phyloP scores from a whole-genome alignment of 1,284 basidiomycete species.

The Phlebopus sp. region DNA sequence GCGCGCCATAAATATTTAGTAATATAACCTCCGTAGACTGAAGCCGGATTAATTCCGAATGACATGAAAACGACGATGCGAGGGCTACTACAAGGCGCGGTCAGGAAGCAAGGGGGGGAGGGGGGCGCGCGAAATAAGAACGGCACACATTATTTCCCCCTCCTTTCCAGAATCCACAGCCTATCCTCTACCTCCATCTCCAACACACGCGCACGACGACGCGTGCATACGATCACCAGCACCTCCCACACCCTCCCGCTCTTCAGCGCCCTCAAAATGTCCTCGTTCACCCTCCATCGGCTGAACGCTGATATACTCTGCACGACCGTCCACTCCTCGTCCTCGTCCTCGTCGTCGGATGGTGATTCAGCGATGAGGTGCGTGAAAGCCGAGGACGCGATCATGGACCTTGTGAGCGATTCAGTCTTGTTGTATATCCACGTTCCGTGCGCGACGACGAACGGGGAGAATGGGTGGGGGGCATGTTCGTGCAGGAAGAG shows the following conservation, averaged over 20 bases:
- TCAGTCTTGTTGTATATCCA: constrained; percentile 86
- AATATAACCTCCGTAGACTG: too few species aligned
- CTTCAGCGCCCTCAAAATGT: constrained; percentile 15
- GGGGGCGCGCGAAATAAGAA: too few species aligned
- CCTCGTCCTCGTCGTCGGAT: constrained; percentile 24
- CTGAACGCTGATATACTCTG: constrained; percentile 48
- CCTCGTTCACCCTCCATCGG: constrained; percentile 40
- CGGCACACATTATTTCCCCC: too few species aligned
- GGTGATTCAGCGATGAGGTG: constrained; percentile 51
- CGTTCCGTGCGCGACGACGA: constrained; percentile 9
- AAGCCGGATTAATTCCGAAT: too few species aligned
- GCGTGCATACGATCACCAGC: constrained; percentile 17
- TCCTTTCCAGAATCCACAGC: constrained; percentile 52
- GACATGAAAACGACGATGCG: too few species aligned
- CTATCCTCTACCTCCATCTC: constrained; percentile 43
- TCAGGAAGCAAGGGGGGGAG: too few species aligned
- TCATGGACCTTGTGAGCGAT: constrained; percentile 45
- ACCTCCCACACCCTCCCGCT: constrained; percentile 27
- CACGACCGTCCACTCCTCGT: constrained; percentile 40
- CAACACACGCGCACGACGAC: constrained; percentile 32
- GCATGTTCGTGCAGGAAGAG: constrained; percentile 79
- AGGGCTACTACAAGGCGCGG: too few species aligned
- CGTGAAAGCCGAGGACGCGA: constrained; percentile 44
- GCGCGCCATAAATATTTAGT: too few species aligned
- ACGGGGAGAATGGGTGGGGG: constrained; percentile 43